Conservation (phyloP, 257 asterid species). For the Scutellaria barbata region DNA sequence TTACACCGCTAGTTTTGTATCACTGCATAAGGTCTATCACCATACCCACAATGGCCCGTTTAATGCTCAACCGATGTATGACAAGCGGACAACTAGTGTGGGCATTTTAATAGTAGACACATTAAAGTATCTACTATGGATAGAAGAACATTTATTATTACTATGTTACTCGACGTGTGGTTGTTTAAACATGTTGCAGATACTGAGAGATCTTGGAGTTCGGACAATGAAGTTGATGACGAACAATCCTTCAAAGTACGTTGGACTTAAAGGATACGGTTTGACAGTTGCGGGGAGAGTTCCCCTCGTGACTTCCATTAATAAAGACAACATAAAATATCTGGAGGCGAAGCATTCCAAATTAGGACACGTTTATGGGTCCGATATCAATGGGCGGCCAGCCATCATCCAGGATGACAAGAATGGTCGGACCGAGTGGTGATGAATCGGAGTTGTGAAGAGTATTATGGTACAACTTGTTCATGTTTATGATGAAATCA, state of each 20-base stretch:
- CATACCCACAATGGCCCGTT: too few relatives aligned
- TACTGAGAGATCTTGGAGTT: constrained; percentile 92
- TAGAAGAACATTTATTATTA: too few relatives aligned
- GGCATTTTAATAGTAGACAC: too few relatives aligned
- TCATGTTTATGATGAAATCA: too few relatives aligned
- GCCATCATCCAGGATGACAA: constrained; percentile 35
- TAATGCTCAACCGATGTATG: too few relatives aligned
- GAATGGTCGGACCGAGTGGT: constrained; percentile 35
- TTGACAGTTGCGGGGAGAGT: constrained; percentile 79
- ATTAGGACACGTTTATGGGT: constrained; percentile 75
- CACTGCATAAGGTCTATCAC: too few relatives aligned
- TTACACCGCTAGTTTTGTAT: too few relatives aligned
- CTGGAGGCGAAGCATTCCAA: constrained; percentile 75
- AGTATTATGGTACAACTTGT: too few relatives aligned
- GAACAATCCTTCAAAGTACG: constrained; percentile 87
- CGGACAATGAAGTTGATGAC: constrained; percentile 95
- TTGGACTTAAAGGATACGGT: constrained; percentile 92
- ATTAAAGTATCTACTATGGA: too few relatives aligned
- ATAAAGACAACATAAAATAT: constrained; percentile 69
- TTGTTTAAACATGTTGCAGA: constrained; percentile 54
- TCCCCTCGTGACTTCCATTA: constrained; percentile 71
- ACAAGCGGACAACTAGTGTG: too few relatives aligned
- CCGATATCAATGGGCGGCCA: constrained; percentile 50
- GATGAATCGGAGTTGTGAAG: constrained; percentile 12
- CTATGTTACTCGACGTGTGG: too few relatives aligned